Evolutionary conservation across 345 rosid genomes (phyloP).

Genomic region (Eutrema heterophyllum): DNA sequence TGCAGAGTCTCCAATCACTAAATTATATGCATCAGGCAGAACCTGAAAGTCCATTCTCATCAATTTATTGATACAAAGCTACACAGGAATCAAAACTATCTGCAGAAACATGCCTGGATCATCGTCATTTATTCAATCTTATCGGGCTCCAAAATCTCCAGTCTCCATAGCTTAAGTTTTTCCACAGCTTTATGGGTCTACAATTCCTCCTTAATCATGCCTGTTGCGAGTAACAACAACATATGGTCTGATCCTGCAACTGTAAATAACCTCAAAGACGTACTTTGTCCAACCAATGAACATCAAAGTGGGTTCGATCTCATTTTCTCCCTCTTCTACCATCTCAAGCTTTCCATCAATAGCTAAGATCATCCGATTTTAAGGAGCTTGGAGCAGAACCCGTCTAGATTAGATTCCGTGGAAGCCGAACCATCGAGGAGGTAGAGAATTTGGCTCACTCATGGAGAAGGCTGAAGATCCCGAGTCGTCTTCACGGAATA

Average conservation of each 20-base stretch:
- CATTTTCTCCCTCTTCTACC: background rate
- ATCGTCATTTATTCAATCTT: background rate
- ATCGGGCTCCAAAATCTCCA: background rate
- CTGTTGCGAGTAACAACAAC: background rate
- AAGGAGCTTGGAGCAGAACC: background rate
- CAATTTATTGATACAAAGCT: background rate
- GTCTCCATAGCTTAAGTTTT: background rate
- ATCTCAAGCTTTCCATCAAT: background rate
- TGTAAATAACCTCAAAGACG: background rate
- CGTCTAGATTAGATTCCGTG: background rate
- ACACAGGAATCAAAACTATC: background rate
- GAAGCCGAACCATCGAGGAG: background rate
- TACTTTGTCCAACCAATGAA: background rate
- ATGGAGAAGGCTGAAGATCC: background rate
- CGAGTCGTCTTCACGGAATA: background rate
- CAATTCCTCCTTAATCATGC: background rate
- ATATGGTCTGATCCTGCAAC: background rate
- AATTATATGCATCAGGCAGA: background rate
- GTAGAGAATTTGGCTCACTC: background rate
- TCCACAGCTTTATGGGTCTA: background rate
- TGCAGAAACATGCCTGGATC: background rate
- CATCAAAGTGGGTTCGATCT: background rate
- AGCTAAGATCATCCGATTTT: background rate
- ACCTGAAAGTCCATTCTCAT: background rate
- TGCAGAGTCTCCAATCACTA: background rate